Evolutionary conservation across 2,329 filamentous ascomycete species (phyloP), one percentile per base, ranked within the genome.

Genomic region (Chaetomium sp.): DNA sequence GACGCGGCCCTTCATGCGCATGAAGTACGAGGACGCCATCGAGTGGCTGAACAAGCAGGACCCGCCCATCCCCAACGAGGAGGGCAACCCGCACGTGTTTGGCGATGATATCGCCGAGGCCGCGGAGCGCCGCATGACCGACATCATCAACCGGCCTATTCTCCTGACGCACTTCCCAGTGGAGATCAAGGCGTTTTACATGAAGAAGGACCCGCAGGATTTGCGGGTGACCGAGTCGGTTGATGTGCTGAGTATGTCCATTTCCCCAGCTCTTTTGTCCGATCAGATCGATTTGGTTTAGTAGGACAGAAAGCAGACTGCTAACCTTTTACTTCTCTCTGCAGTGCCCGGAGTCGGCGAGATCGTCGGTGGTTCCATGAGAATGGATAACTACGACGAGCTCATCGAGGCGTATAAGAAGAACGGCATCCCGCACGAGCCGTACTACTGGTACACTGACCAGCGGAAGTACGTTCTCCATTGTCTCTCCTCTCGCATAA

Each of bases 171-270:
- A 97, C 75, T 99, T 99, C 83, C 94, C 94, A 19, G 86, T 86
- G 57, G 90, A 92, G 76, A 96, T 99, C 80, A 99, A 99, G 80
- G 88, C 94, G 1, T 99, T 99, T 73, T 99, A 99, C 81, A 99
- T 99, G 94, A 87, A 91, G 74, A 91, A 87, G 74, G 94, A 92
- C 65, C 77, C 79, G 44, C 74, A 80, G 35, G 94, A 99, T 69
- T 76, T 74, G 35, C 82, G 91, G 33, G 90, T 96, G 34, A 99
- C 94, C 0, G 92, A 99, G 79, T 90, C 85, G 59, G 92, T 97
- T 11, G 94, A 99, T 67, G 77, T 79, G 50, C 70, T 86, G 62
- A 69, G 57, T 59, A 59, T 52, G 52, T 51, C 11, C 36, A 19
- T 12, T 10, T 32, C 37, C 37, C 37, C 37, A 9, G 32, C 19